Evolutionary conservation across 2,329 filamentous ascomycete genomes (phyloP), one percentile per base, ranked within the genome.

Genomic region (Neofusicoccum umdonicola): DNA sequence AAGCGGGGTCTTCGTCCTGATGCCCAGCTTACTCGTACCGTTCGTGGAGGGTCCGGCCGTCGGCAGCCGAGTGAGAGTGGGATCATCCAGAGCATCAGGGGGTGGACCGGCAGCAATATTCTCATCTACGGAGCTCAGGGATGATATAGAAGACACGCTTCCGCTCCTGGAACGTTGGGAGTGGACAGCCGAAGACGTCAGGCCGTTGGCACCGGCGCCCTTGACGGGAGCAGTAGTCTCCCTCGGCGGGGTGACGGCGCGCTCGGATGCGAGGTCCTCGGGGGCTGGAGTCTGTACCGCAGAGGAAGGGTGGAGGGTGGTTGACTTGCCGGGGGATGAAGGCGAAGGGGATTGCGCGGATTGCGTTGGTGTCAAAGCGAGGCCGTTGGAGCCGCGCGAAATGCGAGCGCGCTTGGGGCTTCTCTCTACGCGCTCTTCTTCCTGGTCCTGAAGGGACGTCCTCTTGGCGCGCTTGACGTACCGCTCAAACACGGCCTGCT

Each of bases 401-500:
- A 37, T 51, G 42, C 58, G 58, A 27, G 58, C 58, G 47, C 58
- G 58, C 58, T 62, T 62, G 35, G 58, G 47, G 45, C 58, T 62
- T 37, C 56, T 60, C 42, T 60, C 56, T 2, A 47, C 41, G 44
- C 56, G 44, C 39, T 47, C 56, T 13, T 60, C 56, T 39, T 45
- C 56, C 56, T 47, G 56, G 42, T 60, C 56, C 11, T 45, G 27
- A 6, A 15, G 27, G 27, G 11, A 17, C 3, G 56, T 42, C 31
- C 47, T 60, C 44, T 45, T 47, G 31, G 56, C 56, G 42, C 56
- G 68, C 50, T 76, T 78, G 66, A 83, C 78, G 62, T 76, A 77
- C n/a, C 65, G 66, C 66, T 80, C 77, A 67, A 84, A 84, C 34
- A 71, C 69, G 19, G 47, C 41, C 35, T 73, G 77, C 66, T 83